phyloP scores from a whole-genome alignment of 2,329 filamentous ascomycete species.

The Neonectria neomacrospora region DNA sequence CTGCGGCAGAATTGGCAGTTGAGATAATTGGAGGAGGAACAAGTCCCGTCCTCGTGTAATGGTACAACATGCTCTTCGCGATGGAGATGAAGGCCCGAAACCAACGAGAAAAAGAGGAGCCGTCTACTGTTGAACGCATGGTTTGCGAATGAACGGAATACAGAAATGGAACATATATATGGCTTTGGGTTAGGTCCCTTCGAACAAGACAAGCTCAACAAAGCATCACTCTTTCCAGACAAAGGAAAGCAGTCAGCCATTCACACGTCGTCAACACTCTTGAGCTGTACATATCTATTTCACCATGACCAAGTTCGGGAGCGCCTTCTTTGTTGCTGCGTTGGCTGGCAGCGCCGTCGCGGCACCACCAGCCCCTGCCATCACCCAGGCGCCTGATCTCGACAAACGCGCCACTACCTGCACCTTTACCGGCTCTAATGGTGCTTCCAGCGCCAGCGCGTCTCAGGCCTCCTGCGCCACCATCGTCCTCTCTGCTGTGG shows the following conservation, averaged over 20 bases:
- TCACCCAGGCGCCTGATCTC: conserved; percentile 8
- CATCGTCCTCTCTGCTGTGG: neutral
- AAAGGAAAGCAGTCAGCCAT: neutral
- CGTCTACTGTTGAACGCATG: neutral
- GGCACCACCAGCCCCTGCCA: neutral
- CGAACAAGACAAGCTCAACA: neutral
- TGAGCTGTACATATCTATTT: neutral
- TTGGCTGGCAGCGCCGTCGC: neutral
- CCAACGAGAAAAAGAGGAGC: neutral
- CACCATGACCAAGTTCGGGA: neutral
- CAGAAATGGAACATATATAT: neutral
- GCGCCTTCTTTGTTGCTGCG: neutral
- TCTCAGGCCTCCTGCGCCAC: neutral
- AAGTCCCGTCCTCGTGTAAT: neutral
- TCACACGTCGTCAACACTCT: neutral
- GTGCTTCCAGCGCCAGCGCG: neutral
- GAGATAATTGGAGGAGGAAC: neutral
- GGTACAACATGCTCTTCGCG: neutral
- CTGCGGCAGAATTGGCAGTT: neutral
- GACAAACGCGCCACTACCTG: neutral
- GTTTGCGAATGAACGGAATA: neutral
- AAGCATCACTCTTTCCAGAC: neutral
- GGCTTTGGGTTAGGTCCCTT: neutral
- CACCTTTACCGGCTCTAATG: neutral
- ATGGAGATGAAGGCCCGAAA: neutral